A percentile compares a stretch with the other conserved stretches of the same genome.
Evolutionary conservation across 306 rosid species (phyloP).

Genomic region (Arachis stenosperma): DNA sequence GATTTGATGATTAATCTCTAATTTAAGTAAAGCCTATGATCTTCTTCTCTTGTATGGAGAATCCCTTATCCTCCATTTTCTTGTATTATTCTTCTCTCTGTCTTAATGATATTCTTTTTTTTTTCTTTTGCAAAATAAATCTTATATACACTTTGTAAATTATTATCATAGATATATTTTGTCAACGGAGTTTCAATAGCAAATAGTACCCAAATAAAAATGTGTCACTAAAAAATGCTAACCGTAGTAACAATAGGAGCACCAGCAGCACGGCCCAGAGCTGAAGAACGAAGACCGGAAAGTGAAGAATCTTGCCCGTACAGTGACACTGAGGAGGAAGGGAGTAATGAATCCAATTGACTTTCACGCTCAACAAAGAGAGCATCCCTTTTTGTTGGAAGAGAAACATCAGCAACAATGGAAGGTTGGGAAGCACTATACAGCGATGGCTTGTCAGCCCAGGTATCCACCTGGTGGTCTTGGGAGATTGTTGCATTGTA

Average conservation of each 20-base stretch:
- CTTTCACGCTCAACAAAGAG: conserved; percentile 68
- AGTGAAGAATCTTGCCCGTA: conserved; percentile 73
- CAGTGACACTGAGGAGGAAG: conserved; percentile 67
- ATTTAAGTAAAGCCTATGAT: no score
- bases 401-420: conserved; percentile 53
- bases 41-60: no score
- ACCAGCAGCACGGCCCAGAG: conserved; percentile 61
- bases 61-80: no score
- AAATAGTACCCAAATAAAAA: conserved; percentile 32
- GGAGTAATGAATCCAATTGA: conserved; percentile 71
- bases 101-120: no score
- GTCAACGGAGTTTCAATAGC: conserved; percentile 6
- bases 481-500: conserved; percentile 62
- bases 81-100: no score
- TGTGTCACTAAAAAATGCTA: conserved; percentile 28
- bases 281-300: conserved; percentile 76
- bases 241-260: conserved; percentile 94
- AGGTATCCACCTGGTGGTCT: conserved; percentile 68
- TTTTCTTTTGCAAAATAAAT: no score
- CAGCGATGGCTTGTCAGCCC: conserved; percentile 69
- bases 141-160: conserved; percentile 8
- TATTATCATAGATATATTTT: conserved; percentile 12
- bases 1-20: no score
- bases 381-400: conserved; percentile 69
- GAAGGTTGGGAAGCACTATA: conserved; percentile 68